A percentile compares a stretch with the other conserved stretches of the same genome.
Conservation (phyloP, 805 yeast genomes). For the Kluyveromyces aestuarii region DNA sequence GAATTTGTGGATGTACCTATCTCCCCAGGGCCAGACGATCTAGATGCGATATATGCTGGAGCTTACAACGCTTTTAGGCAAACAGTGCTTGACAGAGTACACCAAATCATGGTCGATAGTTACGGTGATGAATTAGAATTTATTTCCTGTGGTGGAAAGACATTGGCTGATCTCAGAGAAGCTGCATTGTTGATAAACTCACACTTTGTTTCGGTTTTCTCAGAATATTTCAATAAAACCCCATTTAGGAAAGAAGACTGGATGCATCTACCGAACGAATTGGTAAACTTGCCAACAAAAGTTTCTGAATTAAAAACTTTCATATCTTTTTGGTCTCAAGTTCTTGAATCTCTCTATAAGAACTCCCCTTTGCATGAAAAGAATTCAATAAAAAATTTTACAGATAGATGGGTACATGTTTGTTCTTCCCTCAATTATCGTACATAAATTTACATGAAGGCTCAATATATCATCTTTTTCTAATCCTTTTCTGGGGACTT, state of each 20-base stretch:
- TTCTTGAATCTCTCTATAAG: slow-evolving; percentile 36
- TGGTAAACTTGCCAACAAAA: slow-evolving; percentile 24
- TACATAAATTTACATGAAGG: too few relatives aligned
- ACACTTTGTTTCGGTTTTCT: slow-evolving; percentile 51
- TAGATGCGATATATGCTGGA: neutral
- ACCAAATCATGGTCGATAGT: slow-evolving; percentile 40
- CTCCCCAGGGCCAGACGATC: neutral
- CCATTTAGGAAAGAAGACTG: slow-evolving; percentile 18
- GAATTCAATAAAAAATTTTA: slow-evolving; percentile 23
- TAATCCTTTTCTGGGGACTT: neutral
- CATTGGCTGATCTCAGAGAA: slow-evolving; percentile 31
- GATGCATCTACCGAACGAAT: slow-evolving; percentile 17
- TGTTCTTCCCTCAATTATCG: neutral
- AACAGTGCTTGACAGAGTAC: slow-evolving; percentile 38
- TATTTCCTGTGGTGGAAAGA: slow-evolving; percentile 37
- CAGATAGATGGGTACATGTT: slow-evolving; percentile 29
- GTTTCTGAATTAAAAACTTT: slow-evolving; percentile 31
- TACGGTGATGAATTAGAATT: slow-evolving; percentile 49
- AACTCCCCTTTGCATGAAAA: slow-evolving; percentile 28
- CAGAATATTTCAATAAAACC: slow-evolving; percentile 33
- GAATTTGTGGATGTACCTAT: neutral
- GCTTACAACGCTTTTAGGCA: slow-evolving; percentile 36
- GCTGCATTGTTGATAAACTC: slow-evolving; percentile 35
- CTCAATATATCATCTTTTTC: neutral
- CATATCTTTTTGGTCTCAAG: slow-evolving; percentile 42